Evolutionary conservation across 768 basidiomycete genomes (phyloP), one percentile per base, ranked within the genome.

Genomic region (Tylopilus subfusipes): DNA sequence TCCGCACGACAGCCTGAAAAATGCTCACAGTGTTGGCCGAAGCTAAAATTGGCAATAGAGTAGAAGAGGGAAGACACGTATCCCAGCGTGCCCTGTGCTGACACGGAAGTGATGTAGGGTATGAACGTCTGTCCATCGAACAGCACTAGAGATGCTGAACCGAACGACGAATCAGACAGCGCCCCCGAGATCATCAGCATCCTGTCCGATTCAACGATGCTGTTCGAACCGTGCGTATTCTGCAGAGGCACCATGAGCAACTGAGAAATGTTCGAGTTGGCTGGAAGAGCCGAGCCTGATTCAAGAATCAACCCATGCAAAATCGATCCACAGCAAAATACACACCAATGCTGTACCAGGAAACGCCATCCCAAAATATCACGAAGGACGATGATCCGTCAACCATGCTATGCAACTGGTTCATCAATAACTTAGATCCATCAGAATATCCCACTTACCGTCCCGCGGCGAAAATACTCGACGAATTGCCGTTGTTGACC

Each of bases 391-490:
- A 73, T 5, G 78, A 76, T 13, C 82, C 84, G 52, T 86, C 82
- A n/a, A 65, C 70, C 5, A 83, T 76, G 34, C 85, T 84, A 54
- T 24, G 13, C 6, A 22, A 34, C 42, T 30, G 33, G 4, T 47
- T 52, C 45, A 46, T 46, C 42, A 42, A 48, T 19, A 18, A 30
- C 29, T 6, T 21, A 19, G 2, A 42, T 16, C 36, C 22, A 14
- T 38, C 56, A 31, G 42, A 38, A n/a, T 10, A 40, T 46, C 13
- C 16, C n/a, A 72, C 85, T 67, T 56, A 93, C 86, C 80, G 82
- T 62, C 96, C 96, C 31, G 94, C 92, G 44, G 88, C 91, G 63
- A 94, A 99, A 52, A 98, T 80, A 63, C 90, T 96, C 61, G 83
- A 89, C 2, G 73, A 68, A 66, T 97, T 93, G 21, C 81, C 80